A percentile compares a stretch with the other conserved stretches of the same genome.
phyloP scores from a whole-genome alignment of 1,139 yeast species.

The Suhomyces coccinellae region DNA sequence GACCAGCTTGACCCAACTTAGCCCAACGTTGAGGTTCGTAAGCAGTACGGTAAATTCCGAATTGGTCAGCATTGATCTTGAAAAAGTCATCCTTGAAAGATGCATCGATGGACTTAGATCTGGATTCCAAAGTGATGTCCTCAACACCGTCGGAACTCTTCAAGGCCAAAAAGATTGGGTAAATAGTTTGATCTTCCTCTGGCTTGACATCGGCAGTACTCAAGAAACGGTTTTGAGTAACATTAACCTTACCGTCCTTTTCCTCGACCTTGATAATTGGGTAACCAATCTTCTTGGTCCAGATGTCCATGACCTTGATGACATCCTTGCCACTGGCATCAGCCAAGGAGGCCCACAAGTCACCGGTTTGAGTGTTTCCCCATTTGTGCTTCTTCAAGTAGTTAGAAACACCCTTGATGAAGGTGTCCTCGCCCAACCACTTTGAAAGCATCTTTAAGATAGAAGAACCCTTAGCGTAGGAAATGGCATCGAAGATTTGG shows the following conservation, averaged over 20 bases:
- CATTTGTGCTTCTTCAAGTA: conserved; percentile 28
- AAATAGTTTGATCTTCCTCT: conserved; percentile 53
- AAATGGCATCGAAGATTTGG: conserved; percentile 58
- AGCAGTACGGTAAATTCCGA: conserved; percentile 80
- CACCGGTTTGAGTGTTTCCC: conserved; percentile 30
- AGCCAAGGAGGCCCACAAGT: conserved; percentile 27
- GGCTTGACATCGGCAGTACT: conserved; percentile 54
- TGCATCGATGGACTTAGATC: conserved; percentile 51
- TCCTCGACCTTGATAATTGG: conserved; percentile 26
- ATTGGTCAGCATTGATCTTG: conserved; percentile 79
- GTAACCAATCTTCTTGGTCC: conserved; percentile 31
- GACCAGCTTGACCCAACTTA: conserved; percentile 71
- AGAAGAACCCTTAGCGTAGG: conserved; percentile 32
- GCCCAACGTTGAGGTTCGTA: conserved; percentile 74
- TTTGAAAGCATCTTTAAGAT: conserved; percentile 30
- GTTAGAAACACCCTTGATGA: conserved; percentile 29
- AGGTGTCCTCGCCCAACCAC: conserved; percentile 27
- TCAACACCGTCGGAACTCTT: conserved; percentile 61
- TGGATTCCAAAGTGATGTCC: conserved; percentile 55
- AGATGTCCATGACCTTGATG: conserved; percentile 26
- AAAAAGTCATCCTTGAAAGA: conserved; percentile 46
- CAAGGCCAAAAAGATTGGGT: conserved; percentile 82
- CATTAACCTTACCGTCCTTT: conserved; percentile 24
- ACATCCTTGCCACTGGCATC: conserved; percentile 27
- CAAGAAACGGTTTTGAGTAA: conserved; percentile 57